A percentile compares a stretch with the other conserved stretches of the same genome.
Conservation (phyloP, 2,329 filamentous ascomycete genomes). For the Colletotrichum graminicola region DNA sequence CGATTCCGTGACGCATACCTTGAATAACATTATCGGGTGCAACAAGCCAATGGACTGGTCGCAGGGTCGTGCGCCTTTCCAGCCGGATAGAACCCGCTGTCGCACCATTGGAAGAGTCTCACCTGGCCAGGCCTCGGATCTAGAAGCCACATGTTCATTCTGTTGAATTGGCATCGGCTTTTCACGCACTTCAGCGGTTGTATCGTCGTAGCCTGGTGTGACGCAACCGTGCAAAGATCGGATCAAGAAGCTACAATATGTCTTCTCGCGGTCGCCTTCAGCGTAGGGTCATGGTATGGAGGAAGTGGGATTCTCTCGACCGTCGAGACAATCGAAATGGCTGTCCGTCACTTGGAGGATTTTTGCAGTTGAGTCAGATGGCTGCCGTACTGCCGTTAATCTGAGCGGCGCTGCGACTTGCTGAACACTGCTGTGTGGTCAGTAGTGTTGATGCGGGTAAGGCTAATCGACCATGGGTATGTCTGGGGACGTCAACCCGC, state of each 20-base stretch:
- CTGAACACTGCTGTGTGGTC: neutral
- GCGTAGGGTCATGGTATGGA: too few relatives aligned
- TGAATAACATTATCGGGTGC: neutral
- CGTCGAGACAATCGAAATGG: neutral
- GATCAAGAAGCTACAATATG: neutral
- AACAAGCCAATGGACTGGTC: neutral
- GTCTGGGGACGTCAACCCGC: too few relatives aligned
- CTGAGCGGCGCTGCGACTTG: neutral
- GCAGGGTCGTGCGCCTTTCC: neutral
- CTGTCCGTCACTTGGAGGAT: too few relatives aligned
- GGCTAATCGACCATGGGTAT: neutral
- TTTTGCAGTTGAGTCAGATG: neutral
- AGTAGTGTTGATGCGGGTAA: neutral
- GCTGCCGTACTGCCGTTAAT: neutral
- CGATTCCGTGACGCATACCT: conserved; percentile 1
- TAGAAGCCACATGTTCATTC: neutral
- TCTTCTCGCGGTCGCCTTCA: neutral
- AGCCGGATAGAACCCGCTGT: neutral
- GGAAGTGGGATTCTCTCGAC: too few relatives aligned
- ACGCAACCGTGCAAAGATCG: too few relatives aligned
- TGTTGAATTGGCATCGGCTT: neutral
- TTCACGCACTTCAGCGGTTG: neutral
- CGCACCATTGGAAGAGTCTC: conserved; percentile 15
- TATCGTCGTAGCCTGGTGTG: neutral
- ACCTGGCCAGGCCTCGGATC: neutral